These are phyloP conservation scores for Buddleja alternifolia DNA, from an alignment of 257 asterid species.

Conservation along the genomic window DNA sequence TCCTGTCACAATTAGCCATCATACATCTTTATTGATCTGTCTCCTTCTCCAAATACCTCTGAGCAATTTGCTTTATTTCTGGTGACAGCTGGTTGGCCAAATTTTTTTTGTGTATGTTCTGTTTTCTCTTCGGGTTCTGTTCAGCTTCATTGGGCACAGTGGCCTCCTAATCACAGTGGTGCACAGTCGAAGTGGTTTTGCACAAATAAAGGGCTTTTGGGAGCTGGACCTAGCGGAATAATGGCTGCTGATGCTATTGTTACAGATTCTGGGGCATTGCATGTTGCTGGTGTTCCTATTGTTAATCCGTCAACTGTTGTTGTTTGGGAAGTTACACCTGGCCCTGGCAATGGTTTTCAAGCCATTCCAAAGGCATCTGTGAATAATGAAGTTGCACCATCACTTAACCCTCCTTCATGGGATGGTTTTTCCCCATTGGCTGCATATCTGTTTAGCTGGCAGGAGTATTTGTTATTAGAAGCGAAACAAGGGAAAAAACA, in stretches of 20 bases:
- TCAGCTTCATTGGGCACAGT: conserved; percentile 97
- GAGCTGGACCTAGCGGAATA: conserved; percentile 99
- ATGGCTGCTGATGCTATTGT: conserved; percentile 99
- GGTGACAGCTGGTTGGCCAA: conserved; percentile 97
- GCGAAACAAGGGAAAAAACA: conserved; percentile 75
- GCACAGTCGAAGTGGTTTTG: conserved; percentile 87
- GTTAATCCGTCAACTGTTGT: conserved; percentile 99
- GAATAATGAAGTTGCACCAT: conserved; percentile 75
- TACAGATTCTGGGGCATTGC: conserved; percentile 98
- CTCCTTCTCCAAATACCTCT: conserved; percentile 18
- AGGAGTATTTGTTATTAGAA: conserved; percentile 82
- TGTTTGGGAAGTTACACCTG: conserved; percentile 99
- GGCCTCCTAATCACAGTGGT: conserved; percentile 87
- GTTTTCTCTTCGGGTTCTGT: conserved; percentile 97
- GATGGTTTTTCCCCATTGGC: conserved; percentile 95
- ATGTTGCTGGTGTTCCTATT: conserved; percentile 98
- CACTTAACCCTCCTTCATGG: conserved; percentile 96
- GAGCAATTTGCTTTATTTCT: conserved; percentile 32
- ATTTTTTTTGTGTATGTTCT: conserved; percentile 96
- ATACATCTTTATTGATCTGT: conserved; percentile 1
- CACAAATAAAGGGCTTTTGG: conserved; percentile 97
- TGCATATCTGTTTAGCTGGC: conserved; percentile 96
- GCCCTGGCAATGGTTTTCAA: conserved; percentile 98
- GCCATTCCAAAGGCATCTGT: conserved; percentile 75
- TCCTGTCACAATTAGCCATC: conserved; percentile 1